Conservation (phyloP, 805 yeast species). For the Komagataella pseudopastoris region DNA sequence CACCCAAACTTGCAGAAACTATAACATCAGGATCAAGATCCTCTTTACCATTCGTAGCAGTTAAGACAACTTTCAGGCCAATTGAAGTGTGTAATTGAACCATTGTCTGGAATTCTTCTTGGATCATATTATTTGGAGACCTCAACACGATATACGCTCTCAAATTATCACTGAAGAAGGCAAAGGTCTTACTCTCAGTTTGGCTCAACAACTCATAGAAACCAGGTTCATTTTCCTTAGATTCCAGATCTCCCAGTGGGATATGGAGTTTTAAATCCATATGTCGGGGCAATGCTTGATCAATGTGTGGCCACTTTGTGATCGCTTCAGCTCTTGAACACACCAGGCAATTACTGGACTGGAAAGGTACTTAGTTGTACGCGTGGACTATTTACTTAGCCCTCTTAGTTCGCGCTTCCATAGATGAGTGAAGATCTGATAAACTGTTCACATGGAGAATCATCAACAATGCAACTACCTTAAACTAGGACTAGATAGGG, state of each 20-base stretch:
- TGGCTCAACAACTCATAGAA: neutral
- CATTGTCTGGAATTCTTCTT: neutral
- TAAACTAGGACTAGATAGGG: too few relatives aligned
- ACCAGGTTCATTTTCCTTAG: neutral
- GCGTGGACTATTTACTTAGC: too few relatives aligned
- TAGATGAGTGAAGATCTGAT: too few relatives aligned
- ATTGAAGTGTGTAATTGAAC: slow-evolving; percentile 1
- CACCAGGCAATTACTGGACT: too few relatives aligned
- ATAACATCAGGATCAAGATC: slow-evolving; percentile 1
- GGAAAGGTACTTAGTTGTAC: too few relatives aligned
- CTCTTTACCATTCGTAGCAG: neutral
- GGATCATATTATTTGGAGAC: neutral
- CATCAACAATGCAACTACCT: too few relatives aligned
- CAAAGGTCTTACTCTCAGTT: neutral
- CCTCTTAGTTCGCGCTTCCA: too few relatives aligned
- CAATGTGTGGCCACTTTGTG: too few relatives aligned
- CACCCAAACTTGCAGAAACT: neutral
- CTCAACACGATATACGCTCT: neutral
- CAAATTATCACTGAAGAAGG: neutral
- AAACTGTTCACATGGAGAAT: too few relatives aligned
- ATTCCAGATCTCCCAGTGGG: neutral
- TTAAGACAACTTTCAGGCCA: slow-evolving; percentile 2
- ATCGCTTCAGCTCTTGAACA: too few relatives aligned
- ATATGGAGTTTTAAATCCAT: neutral
- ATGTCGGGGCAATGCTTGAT: too few relatives aligned